Evolutionary conservation across 257 asterid genomes (phyloP).

Genomic region (Orobanche coerulescens): DNA sequence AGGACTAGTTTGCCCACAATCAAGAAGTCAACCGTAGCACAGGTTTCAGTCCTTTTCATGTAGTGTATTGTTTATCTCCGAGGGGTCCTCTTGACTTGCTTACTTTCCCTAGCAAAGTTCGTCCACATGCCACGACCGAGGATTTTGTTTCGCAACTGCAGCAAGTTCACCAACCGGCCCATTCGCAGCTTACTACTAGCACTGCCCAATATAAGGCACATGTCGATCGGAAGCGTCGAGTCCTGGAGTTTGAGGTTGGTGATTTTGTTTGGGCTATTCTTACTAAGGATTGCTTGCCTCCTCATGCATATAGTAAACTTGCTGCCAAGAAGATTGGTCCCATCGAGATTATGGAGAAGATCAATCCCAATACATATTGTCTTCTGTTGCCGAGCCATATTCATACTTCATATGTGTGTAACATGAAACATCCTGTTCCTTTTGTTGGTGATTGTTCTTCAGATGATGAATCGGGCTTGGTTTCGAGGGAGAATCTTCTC

Average conservation of each 20-base stretch:
- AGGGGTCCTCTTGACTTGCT: not conserved
- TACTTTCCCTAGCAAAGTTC: not conserved
- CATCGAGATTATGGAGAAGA: not conserved
- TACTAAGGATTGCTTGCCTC: not conserved
- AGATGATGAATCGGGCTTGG: too few relatives aligned
- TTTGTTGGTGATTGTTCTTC: too few relatives aligned
- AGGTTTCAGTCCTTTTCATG: not conserved
- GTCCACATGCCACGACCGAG: not conserved
- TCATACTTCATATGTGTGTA: too few relatives aligned
- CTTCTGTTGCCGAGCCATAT: not conserved
- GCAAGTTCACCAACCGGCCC: not conserved
- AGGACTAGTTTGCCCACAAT: constrained; percentile 9
- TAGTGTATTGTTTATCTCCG: not conserved
- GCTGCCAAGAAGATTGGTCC: not conserved
- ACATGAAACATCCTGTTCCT: too few relatives aligned
- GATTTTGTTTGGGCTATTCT: not conserved
- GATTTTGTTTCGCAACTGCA: not conserved
- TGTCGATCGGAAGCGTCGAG: not conserved
- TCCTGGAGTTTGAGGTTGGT: not conserved
- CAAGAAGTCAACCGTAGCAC: not conserved
- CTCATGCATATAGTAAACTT: not conserved
- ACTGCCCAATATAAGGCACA: not conserved
- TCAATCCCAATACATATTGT: not conserved
- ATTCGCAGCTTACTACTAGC: not conserved
- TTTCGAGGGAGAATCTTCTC: too few relatives aligned